Evolutionary conservation across 768 basidiomycete genomes (phyloP), one percentile per base, ranked within the genome.

Genomic region (Psilocybe tampanensis): DNA sequence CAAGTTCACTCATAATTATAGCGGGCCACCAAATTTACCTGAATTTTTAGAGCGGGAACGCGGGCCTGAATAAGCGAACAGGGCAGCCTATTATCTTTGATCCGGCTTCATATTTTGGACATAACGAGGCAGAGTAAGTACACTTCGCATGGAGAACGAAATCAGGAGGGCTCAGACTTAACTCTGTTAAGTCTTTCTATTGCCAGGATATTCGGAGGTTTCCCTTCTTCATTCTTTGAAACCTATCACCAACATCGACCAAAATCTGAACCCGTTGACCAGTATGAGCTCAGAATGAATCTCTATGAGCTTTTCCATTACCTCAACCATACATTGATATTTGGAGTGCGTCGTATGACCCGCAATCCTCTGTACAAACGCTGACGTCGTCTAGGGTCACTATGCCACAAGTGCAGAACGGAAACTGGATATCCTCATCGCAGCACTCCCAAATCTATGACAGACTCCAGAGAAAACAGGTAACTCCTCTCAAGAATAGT

Each of bases 271-370:
- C 90, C 90, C 5, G 76, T 76, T 3, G 79, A 80, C 3, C 80
- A 92, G 64, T 92, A 89, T 64, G 76, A 77, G 24, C 74, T 85
- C 34, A 80, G 91, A 32, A 78, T 70, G 29, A 82, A 88, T 49
- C 70, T 92, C n/a, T 92, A 93, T 61, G 83, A 90, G 68, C 70
- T 92, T 23, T 93, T 89, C 60, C 91, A 93, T 70, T 90, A 91
- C 65, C 72, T 92, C 60, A 93, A 93, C 63, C 91, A 93, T 64
- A 90, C 90, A 0, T 73, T 90, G 4, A 68, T 93, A 4, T 92
- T 92, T 65, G 89, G 89, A 57, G 90, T 91, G 66, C 74, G 87
- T 75, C 8, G 32, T 42, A 49, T 9, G 9, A 4, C 29, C 29
- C 9, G 9, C 29, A 29, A 9, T 29, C 4, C 29, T 29, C 29